These are phyloP conservation scores for Rhizoclosmatium sp. DNA, from an alignment of 192 early-diverging fungal species.

Conservation along the genomic window DNA sequence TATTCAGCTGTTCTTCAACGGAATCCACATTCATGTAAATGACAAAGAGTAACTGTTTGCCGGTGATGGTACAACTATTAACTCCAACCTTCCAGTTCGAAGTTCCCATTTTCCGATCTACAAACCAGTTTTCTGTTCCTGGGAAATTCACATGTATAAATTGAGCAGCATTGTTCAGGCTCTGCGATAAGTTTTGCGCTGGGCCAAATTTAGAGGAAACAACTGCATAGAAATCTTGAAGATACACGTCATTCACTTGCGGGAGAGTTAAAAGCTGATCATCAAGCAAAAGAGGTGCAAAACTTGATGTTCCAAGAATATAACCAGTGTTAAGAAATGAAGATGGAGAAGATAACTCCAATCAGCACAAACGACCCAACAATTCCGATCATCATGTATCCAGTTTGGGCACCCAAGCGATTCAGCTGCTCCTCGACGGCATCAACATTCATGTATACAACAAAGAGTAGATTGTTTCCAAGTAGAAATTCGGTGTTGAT, in stretches of 20 bases:
- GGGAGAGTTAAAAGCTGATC: not conserved
- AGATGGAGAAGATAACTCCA: not conserved
- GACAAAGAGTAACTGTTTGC: too few species aligned
- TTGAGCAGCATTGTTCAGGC: too few species aligned
- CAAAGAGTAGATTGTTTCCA: not conserved
- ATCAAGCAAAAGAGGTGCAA: not conserved
- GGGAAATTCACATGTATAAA: too few species aligned
- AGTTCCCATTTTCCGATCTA: too few species aligned
- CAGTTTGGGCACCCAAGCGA: not conserved
- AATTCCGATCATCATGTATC: not conserved
- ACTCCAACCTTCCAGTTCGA: too few species aligned
- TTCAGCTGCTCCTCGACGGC: not conserved
- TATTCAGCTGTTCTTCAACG: too few species aligned
- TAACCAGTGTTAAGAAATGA: constrained; percentile 2
- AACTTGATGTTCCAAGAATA: not conserved
- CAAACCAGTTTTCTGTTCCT: too few species aligned
- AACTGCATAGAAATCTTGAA: not conserved
- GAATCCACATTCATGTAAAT: too few species aligned
- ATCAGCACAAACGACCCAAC: constrained; percentile 4
- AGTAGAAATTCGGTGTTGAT: not conserved
- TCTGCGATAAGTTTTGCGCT: too few species aligned
- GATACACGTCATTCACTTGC: not conserved
- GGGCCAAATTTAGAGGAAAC: not conserved
- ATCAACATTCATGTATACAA: not conserved
- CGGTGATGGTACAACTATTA: too few species aligned